These are phyloP conservation scores for Kalaharituber pfeilii DNA, from an alignment of 2,329 filamentous ascomycete genomes.

Conservation along the genomic window DNA sequence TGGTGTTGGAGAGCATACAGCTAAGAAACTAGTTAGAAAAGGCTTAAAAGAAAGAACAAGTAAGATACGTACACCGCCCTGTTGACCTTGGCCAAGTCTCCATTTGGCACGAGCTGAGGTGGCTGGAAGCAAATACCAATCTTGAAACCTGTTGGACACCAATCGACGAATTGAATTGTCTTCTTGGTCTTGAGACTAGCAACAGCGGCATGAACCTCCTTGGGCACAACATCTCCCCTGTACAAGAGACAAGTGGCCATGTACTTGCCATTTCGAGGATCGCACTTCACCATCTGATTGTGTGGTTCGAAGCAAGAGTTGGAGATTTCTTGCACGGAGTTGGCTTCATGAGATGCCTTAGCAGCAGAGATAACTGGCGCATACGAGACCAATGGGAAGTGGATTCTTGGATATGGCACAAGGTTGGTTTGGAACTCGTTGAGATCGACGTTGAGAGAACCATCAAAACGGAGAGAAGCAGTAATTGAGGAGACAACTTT, in stretches of 20 bases:
- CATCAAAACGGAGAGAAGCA: constrained; percentile 93
- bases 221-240: constrained; percentile 93
- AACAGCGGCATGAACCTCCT: constrained; percentile 82
- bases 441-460: constrained; percentile 95
- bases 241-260: constrained; percentile 98
- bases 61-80: constrained; percentile 68
- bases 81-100: constrained; percentile 93
- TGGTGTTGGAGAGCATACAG: constrained; percentile 98
- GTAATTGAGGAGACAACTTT: constrained; percentile 95
- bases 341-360: constrained; percentile 94
- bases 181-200: constrained; percentile 98
- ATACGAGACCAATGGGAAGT: constrained; percentile 97
- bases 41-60: constrained; percentile 3
- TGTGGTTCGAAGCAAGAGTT: constrained; percentile 99
- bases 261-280: constrained; percentile 97
- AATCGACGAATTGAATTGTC: constrained; percentile 98
- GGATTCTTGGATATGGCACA: constrained; percentile 95
- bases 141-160: constrained; percentile 99
- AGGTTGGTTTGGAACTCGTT: constrained; percentile 99
- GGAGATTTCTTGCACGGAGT: constrained; percentile 95
- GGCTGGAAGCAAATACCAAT: constrained; percentile 99
- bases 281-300: constrained; percentile 99
- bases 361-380: constrained; percentile 83
- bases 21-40: constrained; percentile 31
- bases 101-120: constrained; percentile 87